A percentile compares a stretch with the other conserved stretches of the same genome.
These are phyloP conservation scores for Cryphonectria radicalis DNA, from an alignment of 2,329 filamentous ascomycete genomes.

Conservation along the genomic window DNA sequence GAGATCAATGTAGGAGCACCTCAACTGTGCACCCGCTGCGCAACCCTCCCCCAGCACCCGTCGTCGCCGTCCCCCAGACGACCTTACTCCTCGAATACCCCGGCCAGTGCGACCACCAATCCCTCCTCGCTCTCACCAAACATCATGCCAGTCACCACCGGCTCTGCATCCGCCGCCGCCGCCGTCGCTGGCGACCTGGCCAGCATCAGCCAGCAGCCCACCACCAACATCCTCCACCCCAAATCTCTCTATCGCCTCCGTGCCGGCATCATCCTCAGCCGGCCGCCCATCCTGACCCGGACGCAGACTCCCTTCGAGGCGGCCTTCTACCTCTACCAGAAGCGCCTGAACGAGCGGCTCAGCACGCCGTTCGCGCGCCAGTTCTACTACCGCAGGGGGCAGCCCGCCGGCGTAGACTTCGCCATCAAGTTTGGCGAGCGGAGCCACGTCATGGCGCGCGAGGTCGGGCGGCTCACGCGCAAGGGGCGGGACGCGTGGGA, in stretches of 20 bases:
- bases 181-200: conserved; percentile 17
- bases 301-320: conserved; percentile 87
- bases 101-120: conserved; percentile 35
- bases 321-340: conserved; percentile 95
- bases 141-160: conserved; percentile 35
- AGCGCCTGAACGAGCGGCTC: conserved; percentile 85
- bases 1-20: conserved; percentile 26
- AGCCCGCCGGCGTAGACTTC: conserved; percentile 85
- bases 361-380: conserved; percentile 80
- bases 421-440: conserved; percentile 82
- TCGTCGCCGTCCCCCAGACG: conserved; percentile 33
- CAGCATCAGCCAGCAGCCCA: conserved; percentile 35
- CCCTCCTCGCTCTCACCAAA: conserved; percentile 32
- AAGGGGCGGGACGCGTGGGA: conserved; percentile 77
- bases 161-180: conserved; percentile 32
- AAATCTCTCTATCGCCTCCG: conserved; percentile 52
- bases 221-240: conserved; percentile 28
- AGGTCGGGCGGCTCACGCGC: conserved; percentile 80
- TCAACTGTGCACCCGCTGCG: conserved; percentile 43
- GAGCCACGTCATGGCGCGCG: conserved; percentile 73
- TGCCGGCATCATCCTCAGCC: conserved; percentile 80
- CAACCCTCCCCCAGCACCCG: conserved; percentile 37
- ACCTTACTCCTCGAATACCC: conserved; percentile 41
- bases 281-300: conserved; percentile 84
- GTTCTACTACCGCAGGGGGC: conserved; percentile 95